Conservation (phyloP, 1,284 basidiomycete genomes). For the Microbotryum silenes-acaulis region DNA sequence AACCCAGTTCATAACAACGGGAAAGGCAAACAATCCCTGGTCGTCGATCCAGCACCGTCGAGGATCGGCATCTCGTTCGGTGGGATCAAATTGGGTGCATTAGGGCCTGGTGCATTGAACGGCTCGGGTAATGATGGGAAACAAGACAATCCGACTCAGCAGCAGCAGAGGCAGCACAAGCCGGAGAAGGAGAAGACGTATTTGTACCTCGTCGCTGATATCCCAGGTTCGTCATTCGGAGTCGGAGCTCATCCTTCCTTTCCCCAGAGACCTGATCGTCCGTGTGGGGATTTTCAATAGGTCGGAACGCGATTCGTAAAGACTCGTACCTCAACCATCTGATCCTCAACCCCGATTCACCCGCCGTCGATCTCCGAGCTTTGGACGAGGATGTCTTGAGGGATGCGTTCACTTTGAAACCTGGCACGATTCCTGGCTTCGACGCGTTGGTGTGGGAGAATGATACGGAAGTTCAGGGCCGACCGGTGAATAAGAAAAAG, state of each 20-base stretch:
- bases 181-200: conserved; percentile 36
- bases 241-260: too few relatives aligned
- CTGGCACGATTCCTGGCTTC: conserved; percentile 25
- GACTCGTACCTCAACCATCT: conserved; percentile 28
- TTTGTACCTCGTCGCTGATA: conserved; percentile 30
- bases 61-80: conserved; percentile 23
- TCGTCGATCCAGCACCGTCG: not conserved
- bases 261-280: not conserved
- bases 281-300: conserved; percentile 2
- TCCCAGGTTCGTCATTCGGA: conserved; percentile 26
- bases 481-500: conserved; percentile 4
- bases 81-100: conserved; percentile 21
- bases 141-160: conserved; percentile 1
- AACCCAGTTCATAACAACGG: conserved; percentile 2
- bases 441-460: conserved; percentile 27
- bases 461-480: not conserved
- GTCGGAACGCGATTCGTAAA: conserved; percentile 29
- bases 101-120: not conserved
- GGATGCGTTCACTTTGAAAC: conserved; percentile 30
- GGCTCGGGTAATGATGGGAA: not conserved
- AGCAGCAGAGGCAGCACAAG: conserved; percentile 18
- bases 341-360: conserved; percentile 31
- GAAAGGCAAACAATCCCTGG: conserved; percentile 21
- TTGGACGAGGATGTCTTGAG: conserved; percentile 28
- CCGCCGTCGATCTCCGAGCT: conserved; percentile 7